Percentiles rank a stretch among this genome's conserved stretches.
Conservation (phyloP, 352 stramenopile species). For the Phytophthora syringae region DNA sequence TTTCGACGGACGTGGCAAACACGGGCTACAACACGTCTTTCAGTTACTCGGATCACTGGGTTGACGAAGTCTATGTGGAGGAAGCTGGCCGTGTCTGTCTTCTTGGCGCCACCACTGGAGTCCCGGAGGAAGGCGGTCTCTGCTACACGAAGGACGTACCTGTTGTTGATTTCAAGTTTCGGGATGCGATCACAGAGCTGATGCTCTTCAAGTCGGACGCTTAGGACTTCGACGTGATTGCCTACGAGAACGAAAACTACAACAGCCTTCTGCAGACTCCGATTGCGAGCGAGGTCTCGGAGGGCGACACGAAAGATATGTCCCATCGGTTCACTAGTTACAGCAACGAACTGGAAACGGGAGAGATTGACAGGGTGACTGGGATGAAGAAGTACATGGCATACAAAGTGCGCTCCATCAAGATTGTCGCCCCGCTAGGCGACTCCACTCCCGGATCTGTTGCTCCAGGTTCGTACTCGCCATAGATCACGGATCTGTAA, state of each 20-base stretch:
- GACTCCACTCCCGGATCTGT: conserved; percentile 27
- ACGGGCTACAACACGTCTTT: conserved; percentile 44
- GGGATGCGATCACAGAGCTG: conserved; percentile 39
- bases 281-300: too few relatives aligned
- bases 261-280: too few relatives aligned
- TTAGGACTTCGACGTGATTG: conserved; percentile 50
- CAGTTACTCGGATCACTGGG: conserved; percentile 32
- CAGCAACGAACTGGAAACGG: conserved; percentile 35
- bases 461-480: conserved; percentile 20
- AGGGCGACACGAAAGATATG: conserved; percentile 5
- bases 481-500: conserved; percentile 21
- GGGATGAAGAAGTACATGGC: conserved; percentile 29
- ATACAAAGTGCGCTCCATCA: conserved; percentile 36
- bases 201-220: conserved; percentile 49
- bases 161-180: conserved; percentile 39
- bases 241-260: conserved; percentile 47
- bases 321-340: conserved; percentile 42
- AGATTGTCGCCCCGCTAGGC: conserved; percentile 20
- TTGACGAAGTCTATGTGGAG: conserved; percentile 57
- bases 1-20: conserved; percentile 34
- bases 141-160: conserved; percentile 43
- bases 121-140: conserved; percentile 27
- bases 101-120: conserved; percentile 21
- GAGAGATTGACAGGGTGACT: neutral
- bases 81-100: conserved; percentile 49